Percentiles rank a stretch among this genome's conserved stretches.
Conservation (phyloP, 768 basidiomycete genomes). For the Mycena belliarum region DNA sequence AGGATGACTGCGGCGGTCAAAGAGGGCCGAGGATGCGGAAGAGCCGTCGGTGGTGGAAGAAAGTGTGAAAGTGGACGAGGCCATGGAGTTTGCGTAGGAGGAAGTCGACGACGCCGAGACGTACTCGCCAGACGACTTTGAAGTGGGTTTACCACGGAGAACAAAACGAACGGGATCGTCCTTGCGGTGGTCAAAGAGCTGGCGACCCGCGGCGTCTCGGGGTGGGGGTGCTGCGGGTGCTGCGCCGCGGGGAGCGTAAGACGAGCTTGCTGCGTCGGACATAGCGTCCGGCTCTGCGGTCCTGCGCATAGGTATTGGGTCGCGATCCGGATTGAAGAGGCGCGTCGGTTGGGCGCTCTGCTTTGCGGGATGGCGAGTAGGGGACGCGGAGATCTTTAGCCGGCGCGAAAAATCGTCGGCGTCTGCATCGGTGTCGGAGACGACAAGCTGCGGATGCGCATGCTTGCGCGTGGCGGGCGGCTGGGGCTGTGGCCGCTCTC, state of each 20-base stretch:
- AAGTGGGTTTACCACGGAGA: constrained; percentile 54
- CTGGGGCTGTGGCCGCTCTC: constrained; percentile 28
- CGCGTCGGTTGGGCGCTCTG: constrained; percentile 39
- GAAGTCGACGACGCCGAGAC: constrained; percentile 76
- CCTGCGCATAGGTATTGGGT: constrained; percentile 61
- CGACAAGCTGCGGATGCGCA: constrained; percentile 36
- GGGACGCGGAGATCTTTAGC: constrained; percentile 63
- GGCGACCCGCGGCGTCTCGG: constrained; percentile 43
- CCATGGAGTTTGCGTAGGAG: constrained; percentile 68
- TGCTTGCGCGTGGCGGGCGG: constrained; percentile 37
- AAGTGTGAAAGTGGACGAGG: constrained; percentile 71
- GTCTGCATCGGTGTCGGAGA: constrained; percentile 54
- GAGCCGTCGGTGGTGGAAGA: constrained; percentile 80
- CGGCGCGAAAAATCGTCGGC: constrained; percentile 72
- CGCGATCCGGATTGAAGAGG: constrained; percentile 73
- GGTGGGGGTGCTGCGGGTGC: constrained; percentile 31
- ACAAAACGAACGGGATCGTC: constrained; percentile 91
- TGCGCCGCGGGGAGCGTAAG: constrained; percentile 42
- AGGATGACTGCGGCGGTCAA: constrained; percentile 52
- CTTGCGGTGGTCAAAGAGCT: constrained; percentile 86
- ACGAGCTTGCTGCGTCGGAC: constrained; percentile 59
- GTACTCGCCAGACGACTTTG: constrained; percentile 67
- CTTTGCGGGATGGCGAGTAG: constrained; percentile 38
- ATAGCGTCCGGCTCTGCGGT: constrained; percentile 66
- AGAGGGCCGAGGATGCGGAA: constrained; percentile 69